Evolutionary conservation across 1,139 yeast genomes (phyloP).

Genomic region (Geotrichum citri-aurantii): DNA sequence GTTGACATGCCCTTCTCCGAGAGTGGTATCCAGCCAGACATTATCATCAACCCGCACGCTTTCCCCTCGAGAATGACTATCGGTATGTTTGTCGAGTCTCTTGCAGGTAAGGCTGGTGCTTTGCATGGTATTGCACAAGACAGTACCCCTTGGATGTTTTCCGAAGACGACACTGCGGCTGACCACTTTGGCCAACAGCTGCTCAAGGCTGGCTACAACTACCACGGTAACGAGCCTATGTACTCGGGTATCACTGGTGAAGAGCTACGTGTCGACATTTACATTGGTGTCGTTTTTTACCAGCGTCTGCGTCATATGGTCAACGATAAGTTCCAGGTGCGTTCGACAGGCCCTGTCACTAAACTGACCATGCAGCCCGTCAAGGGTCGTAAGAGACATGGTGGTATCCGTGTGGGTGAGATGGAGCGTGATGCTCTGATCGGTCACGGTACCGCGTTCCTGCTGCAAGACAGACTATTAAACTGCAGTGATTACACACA

Average conservation of each 20-base stretch:
- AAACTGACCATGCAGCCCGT: conserved; percentile 98
- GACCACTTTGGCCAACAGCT: conserved; percentile 96
- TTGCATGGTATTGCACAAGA: conserved; percentile 97
- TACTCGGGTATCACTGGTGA: conserved; percentile 99
- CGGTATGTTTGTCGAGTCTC: conserved; percentile 97
- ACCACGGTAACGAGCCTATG: conserved; percentile 98
- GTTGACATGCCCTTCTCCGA: conserved; percentile 96
- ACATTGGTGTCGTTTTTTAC: conserved; percentile 93
- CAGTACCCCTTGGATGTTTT: conserved; percentile 93
- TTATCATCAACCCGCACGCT: conserved; percentile 98
- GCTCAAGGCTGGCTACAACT: conserved; percentile 82
- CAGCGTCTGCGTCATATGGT: conserved; percentile 99
- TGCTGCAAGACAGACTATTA: conserved; percentile 88
- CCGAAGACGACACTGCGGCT: conserved; percentile 91
- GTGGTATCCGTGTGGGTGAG: conserved; percentile 99
- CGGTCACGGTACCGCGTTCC: conserved; percentile 98
- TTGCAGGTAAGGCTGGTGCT: conserved; percentile 98
- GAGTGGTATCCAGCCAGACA: conserved; percentile 85
- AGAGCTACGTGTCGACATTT: conserved; percentile 91
- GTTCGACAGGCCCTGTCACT: conserved; percentile 98
- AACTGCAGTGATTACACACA: conserved; percentile 96
- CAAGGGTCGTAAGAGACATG: conserved; percentile 97
- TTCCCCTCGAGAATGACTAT: conserved; percentile 99
- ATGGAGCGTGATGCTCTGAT: conserved; percentile 99
- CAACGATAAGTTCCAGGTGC: conserved; percentile 97